Evolutionary conservation across 352 stramenopile genomes (phyloP).

Genomic region (Stramenopiles sp.): DNA sequence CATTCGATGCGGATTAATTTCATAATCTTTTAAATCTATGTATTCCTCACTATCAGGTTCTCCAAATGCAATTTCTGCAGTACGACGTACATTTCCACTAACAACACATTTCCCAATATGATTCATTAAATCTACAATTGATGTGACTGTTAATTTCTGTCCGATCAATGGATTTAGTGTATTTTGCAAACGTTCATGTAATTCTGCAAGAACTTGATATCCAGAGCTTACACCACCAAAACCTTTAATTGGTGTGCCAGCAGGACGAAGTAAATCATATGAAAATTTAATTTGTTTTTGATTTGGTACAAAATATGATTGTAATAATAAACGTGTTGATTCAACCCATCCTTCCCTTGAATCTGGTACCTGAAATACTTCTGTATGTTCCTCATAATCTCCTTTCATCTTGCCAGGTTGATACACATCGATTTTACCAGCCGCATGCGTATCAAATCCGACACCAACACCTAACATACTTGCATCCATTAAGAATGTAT

Average conservation of each 20-base stretch:
- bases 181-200: conserved; percentile 40
- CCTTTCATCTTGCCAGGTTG: conserved; percentile 17
- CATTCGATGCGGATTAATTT: conserved; percentile 55
- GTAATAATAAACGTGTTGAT: conserved; percentile 46
- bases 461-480: conserved; percentile 77
- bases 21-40: conserved; percentile 70
- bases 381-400: no score
- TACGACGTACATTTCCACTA: conserved; percentile 66
- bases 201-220: conserved; percentile 36
- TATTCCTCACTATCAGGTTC: conserved; percentile 57
- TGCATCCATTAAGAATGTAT: conserved; percentile 83
- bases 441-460: conserved; percentile 73
- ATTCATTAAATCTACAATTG: conserved; percentile 80
- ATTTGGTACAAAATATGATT: conserved; percentile 47
- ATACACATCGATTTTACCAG: conserved; percentile 31
- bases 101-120: conserved; percentile 62
- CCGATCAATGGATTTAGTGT: conserved; percentile 34
- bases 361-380: conserved; percentile 27
- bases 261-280: conserved; percentile 50
- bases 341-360: conserved; percentile 56
- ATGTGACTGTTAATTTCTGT: conserved; percentile 32
- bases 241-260: conserved; percentile 52
- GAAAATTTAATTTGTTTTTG: conserved; percentile 35
- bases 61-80: conserved; percentile 77
- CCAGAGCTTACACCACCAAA: conserved; percentile 70